Base-by-base conservation (phyloP, 1,284 basidiomycete genomes). In the Cryptococcus deneoformans region DNA sequence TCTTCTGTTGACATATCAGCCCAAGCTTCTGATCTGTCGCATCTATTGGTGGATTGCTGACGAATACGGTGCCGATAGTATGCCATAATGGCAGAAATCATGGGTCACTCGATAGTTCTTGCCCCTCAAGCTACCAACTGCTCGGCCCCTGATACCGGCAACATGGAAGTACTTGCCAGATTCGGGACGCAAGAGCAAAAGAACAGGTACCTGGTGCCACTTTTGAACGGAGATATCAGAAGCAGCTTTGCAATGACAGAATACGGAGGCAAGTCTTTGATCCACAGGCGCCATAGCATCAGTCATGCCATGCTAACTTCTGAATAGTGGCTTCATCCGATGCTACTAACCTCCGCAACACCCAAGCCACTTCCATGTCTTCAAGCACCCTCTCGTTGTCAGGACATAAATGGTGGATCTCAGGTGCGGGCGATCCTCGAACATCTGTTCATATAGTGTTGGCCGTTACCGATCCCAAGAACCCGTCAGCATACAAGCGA, bases 321-420 rank as follows among this genome's bases (percentile, higher is more conserved):
- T 10, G 37, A 29, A 5, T 6, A 92, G 92, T 96, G 59, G 87
- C 93, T 36, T 95, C 92, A 3, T 96, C 93, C 12, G 93, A 97
- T 76, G 95, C 95, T 4, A 96, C 89, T 56, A 99, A 99, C 77
- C 93, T 99, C 65, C 85, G 85, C 58, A 95, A 92, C 12, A 91
- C 90, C 37, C 92, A 95, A 59, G 84, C 85, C 48, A 83, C 85
- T 12, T 92, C 91, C 48, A 80, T 92, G 69, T 51, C 59, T 37
- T 40, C 37, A 38, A 37, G 48, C 6, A 87, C 93, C 63, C 90
- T 98, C 64, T 87, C 96, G 61, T 87, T 99, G 67, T 94, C 90
- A 70, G 95, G 95, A 1, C 92, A 95, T 79, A 99, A 99, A 84
- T 98, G 95, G 94, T 98, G 90, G 88, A 98, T 98, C 76, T 93